Base-by-base conservation (phyloP, 345 rosid genomes). In the Lepidium aucheri region DNA sequence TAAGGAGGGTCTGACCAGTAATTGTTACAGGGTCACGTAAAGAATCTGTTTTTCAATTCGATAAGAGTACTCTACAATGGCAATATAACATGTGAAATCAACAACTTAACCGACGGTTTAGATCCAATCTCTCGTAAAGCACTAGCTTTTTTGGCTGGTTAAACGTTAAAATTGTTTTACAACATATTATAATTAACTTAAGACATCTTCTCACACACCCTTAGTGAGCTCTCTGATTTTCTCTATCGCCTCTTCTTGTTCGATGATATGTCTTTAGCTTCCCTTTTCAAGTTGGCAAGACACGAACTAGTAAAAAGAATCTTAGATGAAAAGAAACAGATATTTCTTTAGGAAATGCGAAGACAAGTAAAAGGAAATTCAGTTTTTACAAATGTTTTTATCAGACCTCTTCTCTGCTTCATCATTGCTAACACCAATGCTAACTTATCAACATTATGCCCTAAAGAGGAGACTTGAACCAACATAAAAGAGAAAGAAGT, bases 11-110 rank as follows among this genome's bases (percentile, higher is more conserved):
- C n/a, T n/a, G n/a, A n/a, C n/a, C n/a, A n/a, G n/a, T n/a, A n/a
- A n/a, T n/a, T n/a, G 53, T 42, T 10, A 8, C 77, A 86, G 91
- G 95, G 95, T 35, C 95, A 93, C 1, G 87, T 82, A 8, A 84
- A 82, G n/a, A 24, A 85, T 12, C 74, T 91, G 17, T 74, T 74
- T 65, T 66, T 73, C 72, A 88, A 84, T 40, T 86, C 97, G 38
- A 86, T 91, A 41, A 77, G 96, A 74, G 88, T 86, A 13, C 49
- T 86, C 47, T 85, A 93, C 83, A 91, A 91, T 41, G 96, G 96
- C 36, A 91, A 91, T 52, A 76, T 76, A 12, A 82, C 84, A 3
- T 95, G 90, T 3, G 82, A 90, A 45, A 54, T 81, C 38, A 57
- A 65, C 7, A 81, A 83, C 46, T 81, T 79, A n/a, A 53, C 82